These are phyloP conservation scores for Coix lacrymajobi DNA, from an alignment of 176 grass and related monocot genomes.

Conservation along the genomic window DNA sequence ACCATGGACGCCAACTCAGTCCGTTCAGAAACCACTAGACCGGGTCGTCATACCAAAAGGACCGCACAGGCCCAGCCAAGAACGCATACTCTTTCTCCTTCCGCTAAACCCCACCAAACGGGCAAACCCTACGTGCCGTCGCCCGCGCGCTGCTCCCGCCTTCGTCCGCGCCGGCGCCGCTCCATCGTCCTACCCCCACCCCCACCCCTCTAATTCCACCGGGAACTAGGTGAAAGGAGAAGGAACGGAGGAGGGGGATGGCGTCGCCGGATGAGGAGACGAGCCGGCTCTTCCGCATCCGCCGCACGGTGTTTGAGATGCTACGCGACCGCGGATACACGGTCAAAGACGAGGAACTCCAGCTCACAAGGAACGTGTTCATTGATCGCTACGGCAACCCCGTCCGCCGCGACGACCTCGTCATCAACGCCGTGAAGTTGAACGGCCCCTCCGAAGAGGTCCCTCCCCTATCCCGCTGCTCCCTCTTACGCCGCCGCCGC, in stretches of 20 bases:
- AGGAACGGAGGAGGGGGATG: not conserved
- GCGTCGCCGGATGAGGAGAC: slow-evolving; percentile 48
- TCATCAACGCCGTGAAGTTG: slow-evolving; percentile 26
- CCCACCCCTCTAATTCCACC: not conserved
- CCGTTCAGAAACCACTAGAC: too few relatives aligned
- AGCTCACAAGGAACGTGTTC: slow-evolving; percentile 30
- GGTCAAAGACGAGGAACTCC: slow-evolving; percentile 17
- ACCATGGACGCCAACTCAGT: too few relatives aligned
- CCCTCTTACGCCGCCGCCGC: not conserved
- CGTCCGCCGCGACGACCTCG: slow-evolving; percentile 48
- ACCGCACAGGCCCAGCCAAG: not conserved
- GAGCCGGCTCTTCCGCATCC: slow-evolving; percentile 57
- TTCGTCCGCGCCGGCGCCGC: not conserved
- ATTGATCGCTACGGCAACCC: slow-evolving; percentile 32
- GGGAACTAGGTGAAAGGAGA: not conserved
- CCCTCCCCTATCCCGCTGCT: not conserved
- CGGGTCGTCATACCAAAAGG: too few relatives aligned
- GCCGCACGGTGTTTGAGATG: slow-evolving; percentile 74
- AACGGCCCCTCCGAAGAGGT: slow-evolving; percentile 34
- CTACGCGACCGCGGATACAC: slow-evolving; percentile 61
- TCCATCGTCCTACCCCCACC: too few relatives aligned
- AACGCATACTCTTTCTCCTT: not conserved
- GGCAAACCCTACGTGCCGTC: slow-evolving; percentile 19
- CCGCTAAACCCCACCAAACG: not conserved
- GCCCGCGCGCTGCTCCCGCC: not conserved